Conservation (phyloP, 2,329 filamentous ascomycete genomes). For the Aspergillus glaucus region DNA sequence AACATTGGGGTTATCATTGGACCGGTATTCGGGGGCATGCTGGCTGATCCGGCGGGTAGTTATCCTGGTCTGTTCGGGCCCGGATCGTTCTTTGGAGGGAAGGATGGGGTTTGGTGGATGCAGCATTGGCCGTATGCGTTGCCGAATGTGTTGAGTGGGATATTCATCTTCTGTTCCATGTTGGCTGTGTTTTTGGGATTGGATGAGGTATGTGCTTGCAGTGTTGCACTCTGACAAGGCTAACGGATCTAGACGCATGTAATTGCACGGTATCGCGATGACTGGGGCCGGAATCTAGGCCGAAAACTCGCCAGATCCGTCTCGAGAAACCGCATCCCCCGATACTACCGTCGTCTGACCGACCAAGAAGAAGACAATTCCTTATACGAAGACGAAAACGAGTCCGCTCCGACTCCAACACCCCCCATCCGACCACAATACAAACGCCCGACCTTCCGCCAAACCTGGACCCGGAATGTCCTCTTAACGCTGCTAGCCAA, state of each 20-base stretch:
- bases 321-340: constrained; percentile 15
- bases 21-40: constrained; percentile 56
- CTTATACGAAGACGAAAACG: constrained; percentile 23
- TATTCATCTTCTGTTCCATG: constrained; percentile 53
- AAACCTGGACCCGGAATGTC: constrained; percentile 51
- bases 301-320: constrained; percentile 26
- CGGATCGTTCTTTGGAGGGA: constrained; percentile 50
- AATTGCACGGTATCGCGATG: constrained; percentile 30
- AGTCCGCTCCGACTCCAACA: constrained; percentile 22
- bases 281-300: constrained; percentile 37
- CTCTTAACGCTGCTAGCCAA: constrained; percentile 56
- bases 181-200: constrained; percentile 56
- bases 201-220: constrained; percentile 50
- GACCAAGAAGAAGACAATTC: constrained; percentile 23
- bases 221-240: background rate
- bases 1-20: constrained; percentile 60
- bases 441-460: constrained; percentile 40
- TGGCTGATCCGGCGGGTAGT: constrained; percentile 59
- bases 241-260: constrained; percentile 29
- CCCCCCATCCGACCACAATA: constrained; percentile 27
- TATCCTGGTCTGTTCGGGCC: constrained; percentile 60
- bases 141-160: constrained; percentile 61
- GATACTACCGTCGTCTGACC: constrained; percentile 31
- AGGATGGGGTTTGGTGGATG: constrained; percentile 58
- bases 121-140: constrained; percentile 61